These are phyloP conservation scores for Chamaecyparis obtusa DNA, from an alignment of 75 land plant genomes.

Conservation along the genomic window DNA sequence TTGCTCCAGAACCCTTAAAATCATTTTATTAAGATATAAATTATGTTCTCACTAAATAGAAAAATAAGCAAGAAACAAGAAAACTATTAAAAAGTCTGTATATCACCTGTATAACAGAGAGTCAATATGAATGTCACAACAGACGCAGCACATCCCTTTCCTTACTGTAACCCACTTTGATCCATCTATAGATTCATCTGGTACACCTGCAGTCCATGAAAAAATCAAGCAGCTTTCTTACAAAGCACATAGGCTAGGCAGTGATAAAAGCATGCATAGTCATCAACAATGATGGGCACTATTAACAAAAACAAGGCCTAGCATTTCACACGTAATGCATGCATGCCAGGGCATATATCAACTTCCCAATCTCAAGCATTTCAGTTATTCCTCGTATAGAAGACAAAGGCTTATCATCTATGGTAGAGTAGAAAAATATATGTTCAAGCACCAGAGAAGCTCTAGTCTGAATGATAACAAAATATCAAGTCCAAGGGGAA, in stretches of 20 bases:
- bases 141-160: slow-evolving; percentile 90
- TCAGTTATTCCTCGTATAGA: background rate
- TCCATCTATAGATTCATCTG: slow-evolving; percentile 68
- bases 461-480: background rate
- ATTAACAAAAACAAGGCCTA: background rate
- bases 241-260: background rate
- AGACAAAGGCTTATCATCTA: background rate
- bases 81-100: background rate
- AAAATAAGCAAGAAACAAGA: background rate
- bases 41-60: background rate
- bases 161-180: slow-evolving; percentile 81
- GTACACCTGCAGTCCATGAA: slow-evolving; percentile 30
- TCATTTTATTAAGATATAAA: background rate
- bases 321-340: background rate
- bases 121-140: slow-evolving; percentile 88
- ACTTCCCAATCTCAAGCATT: background rate
- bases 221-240: background rate
- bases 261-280: background rate
- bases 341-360: background rate
- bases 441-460: background rate
- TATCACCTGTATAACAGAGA: slow-evolving; percentile 84
- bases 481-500: background rate
- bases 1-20: background rate
- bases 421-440: background rate
- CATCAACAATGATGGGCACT: background rate